These are phyloP conservation scores for Candida andamanensis DNA, from an alignment of 805 yeast species.

Conservation along the genomic window DNA sequence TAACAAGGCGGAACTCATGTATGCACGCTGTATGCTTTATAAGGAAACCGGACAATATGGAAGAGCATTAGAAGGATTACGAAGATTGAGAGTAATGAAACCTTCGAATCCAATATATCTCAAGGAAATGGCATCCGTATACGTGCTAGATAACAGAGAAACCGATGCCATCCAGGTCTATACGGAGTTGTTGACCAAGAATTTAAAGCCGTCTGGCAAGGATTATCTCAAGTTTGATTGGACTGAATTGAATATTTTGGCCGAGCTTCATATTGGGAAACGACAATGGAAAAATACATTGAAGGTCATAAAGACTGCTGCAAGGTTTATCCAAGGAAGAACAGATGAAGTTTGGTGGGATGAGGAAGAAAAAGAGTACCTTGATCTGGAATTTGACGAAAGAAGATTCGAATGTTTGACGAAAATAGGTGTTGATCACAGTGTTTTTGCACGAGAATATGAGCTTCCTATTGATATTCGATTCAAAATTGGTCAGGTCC, in stretches of 20 bases:
- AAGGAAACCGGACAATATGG: slow-evolving; percentile 61
- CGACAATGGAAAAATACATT: slow-evolving; percentile 63
- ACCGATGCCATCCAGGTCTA: slow-evolving; percentile 74
- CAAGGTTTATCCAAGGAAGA: slow-evolving; percentile 80
- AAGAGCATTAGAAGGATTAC: slow-evolving; percentile 71
- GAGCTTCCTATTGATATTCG: slow-evolving; percentile 83
- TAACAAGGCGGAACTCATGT: slow-evolving; percentile 33
- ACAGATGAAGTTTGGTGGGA: slow-evolving; percentile 64
- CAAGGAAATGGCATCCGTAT: slow-evolving; percentile 52
- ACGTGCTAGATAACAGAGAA: slow-evolving; percentile 52
- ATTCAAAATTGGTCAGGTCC: slow-evolving; percentile 68
- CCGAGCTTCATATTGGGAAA: slow-evolving; percentile 72
- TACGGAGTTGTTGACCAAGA: slow-evolving; percentile 55
- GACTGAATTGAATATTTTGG: slow-evolving; percentile 81
- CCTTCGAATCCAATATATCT: slow-evolving; percentile 60
- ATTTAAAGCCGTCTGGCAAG: slow-evolving; percentile 31
- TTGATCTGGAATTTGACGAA: slow-evolving; percentile 84
- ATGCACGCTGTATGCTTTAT: slow-evolving; percentile 63
- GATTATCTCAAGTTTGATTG: slow-evolving; percentile 62
- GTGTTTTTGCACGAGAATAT: slow-evolving; percentile 19
- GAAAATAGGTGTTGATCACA: slow-evolving; percentile 18
- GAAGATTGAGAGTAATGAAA: slow-evolving; percentile 45
- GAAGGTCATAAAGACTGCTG: slow-evolving; percentile 57
- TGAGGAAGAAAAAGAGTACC: slow-evolving; percentile 45
- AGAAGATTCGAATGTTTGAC: slow-evolving; percentile 44